Conservation (phyloP, 768 basidiomycete species). For the Phylloporus rhodoxanthus region DNA sequence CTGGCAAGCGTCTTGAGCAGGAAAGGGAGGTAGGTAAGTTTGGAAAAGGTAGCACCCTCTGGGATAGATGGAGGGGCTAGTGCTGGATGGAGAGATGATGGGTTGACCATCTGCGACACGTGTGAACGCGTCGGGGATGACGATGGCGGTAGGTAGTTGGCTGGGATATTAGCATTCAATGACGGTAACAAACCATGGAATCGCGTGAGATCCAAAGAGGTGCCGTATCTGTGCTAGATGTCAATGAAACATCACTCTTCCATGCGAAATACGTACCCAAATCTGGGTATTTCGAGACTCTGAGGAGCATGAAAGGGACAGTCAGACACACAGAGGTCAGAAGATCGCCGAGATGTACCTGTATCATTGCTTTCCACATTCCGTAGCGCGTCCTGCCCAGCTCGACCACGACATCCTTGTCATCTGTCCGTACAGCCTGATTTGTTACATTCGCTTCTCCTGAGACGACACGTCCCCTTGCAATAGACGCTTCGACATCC, state of each 20-base stretch:
- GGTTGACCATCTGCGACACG: conserved; percentile 30
- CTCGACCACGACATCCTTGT: conserved; percentile 56
- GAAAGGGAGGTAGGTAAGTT: conserved; percentile 76
- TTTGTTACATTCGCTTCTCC: background rate
- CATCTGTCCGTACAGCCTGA: background rate
- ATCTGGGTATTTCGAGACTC: conserved; percentile 84
- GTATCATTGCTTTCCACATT: conserved; percentile 90
- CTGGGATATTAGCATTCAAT: conserved; percentile 66
- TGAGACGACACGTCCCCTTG: conserved; percentile 7
- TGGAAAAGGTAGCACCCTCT: conserved; percentile 50
- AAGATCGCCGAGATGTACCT: conserved; percentile 39
- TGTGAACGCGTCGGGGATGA: conserved; percentile 29
- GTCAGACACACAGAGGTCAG: background rate
- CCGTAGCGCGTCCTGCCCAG: conserved; percentile 70
- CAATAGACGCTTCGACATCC: conserved; percentile 64
- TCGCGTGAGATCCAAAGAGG: conserved; percentile 67
- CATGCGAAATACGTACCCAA: conserved; percentile 47
- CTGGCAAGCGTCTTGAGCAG: conserved; percentile 76
- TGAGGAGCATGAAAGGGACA: conserved; percentile 20
- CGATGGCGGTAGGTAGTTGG: conserved; percentile 41
- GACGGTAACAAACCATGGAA: conserved; percentile 56
- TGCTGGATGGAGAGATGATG: conserved; percentile 34
- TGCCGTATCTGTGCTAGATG: conserved; percentile 50
- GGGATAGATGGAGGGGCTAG: conserved; percentile 43
- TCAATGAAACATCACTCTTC: background rate